Base-by-base conservation (phyloP, 371 early-diverging fungal species). In the Syncephalastrum sp. region DNA sequence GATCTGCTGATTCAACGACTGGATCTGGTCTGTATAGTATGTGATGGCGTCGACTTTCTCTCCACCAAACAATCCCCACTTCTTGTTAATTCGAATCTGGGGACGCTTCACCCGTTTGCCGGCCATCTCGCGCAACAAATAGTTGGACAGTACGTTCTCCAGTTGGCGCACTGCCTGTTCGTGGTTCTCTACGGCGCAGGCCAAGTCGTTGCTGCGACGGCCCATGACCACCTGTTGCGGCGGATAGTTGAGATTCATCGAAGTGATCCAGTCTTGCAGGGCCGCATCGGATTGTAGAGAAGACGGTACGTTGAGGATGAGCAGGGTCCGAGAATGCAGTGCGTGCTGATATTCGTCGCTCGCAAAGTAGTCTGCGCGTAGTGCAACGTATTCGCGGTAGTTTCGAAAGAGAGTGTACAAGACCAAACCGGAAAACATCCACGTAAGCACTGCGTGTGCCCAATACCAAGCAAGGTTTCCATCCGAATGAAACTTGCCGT, bases 31-130 rank as follows among this genome's bases (percentile, higher is more conserved):
- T 15, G 90, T 82, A 60, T 87, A 88, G 58, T 86, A 78, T 43
- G 86, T 83, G 54, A 95, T 94, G 8, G 89, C 85, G 54, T 95
- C 94, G 15, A 94, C 89, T 42, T 75, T 70, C 14, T 67, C 54
- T 15, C 92, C 91, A 10, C 85, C 82, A 42, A 59, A 60, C 33
- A 51, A 62, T 1, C 70, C 65, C 79, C 79, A 41, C 43, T 42
- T 33, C 4, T 12, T 46, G 16, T 46, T 46, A 13, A 75, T 29
- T 0, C 67, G 58, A 10, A 84, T 74, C 5, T 70, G 79, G 0
- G 91, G 91, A 45, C 91, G 59, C 53, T 74, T 77, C 0, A 57
- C 15, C 10, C 25, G 17, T 53, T 16, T 53, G 10, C 46, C 19
- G 27, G 21, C 27, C 52, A 29, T 53, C 48, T 59, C 61, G 75